Base-by-base conservation (phyloP, 2,329 filamentous ascomycete species). In the Juglanconis oblonga region DNA sequence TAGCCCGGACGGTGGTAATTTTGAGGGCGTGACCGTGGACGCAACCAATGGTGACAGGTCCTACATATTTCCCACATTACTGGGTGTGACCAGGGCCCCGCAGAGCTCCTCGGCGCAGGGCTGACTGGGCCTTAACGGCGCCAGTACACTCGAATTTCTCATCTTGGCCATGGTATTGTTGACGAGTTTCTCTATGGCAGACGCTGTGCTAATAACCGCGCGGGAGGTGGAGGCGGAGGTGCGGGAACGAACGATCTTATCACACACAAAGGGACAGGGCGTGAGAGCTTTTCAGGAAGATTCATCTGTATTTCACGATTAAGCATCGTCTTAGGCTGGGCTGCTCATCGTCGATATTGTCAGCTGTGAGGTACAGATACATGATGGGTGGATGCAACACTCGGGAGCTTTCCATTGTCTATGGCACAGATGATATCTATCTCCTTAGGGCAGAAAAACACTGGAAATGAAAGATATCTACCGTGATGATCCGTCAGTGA, bases 291-390 rank as follows among this genome's bases (percentile, higher is more conserved):
- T 57, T 44, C 52, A 48, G 29, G 51, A 52, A 63, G 51, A 63
- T 61, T 47, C 61, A 63, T 63, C 32, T 53, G 48, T 62, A 55
- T 63, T 17, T 57, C 44, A 55, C 54, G 58, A 42, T 52, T 49
- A 59, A 54, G 48, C 58, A 61, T 63, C 40, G 54, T 52, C 42
- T 63, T 57, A 55, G 58, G 45, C 17, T 52, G 47, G 38, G 35
- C 24, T 52, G 40, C 35, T 55, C 52, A 40, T 52, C 40, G 58
- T 58, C 59, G 55, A 51, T 52, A 58, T 62, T 47, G 51, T 55
- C 58, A 61, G 47, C 52, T 50, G 54, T 54, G 29, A 57, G 35
- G 17, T 61, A 58, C 44, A 9, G 52, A 38, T 51, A 51, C 36
- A 42, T 55, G 47, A 29, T 45, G 32, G 47, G 45, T 36, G 57